These are phyloP conservation scores for Verticillium albo-atrum DNA, from an alignment of 2,329 filamentous ascomycete species.

Conservation along the genomic window DNA sequence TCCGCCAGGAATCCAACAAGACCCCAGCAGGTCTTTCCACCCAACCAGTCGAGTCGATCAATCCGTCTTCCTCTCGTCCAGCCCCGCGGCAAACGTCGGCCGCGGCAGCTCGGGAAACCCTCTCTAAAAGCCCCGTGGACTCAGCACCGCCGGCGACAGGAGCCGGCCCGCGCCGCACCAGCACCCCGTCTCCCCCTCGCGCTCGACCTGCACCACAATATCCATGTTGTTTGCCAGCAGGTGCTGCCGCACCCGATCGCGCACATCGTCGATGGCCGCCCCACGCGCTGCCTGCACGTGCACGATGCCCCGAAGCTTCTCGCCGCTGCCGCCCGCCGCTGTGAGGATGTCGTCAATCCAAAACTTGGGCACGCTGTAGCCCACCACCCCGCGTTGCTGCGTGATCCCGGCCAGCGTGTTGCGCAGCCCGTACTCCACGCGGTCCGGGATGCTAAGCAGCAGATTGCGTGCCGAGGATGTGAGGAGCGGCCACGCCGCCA, in stretches of 20 bases:
- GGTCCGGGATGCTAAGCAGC: constrained; percentile 77
- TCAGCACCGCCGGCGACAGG: constrained; percentile 18
- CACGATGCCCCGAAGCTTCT: constrained; percentile 73
- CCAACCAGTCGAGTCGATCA: not conserved
- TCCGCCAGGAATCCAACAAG: not conserved
- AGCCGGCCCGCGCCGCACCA: constrained; percentile 47
- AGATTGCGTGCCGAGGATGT: constrained; percentile 77
- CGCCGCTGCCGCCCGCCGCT: constrained; percentile 29
- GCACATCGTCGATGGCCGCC: constrained; percentile 76
- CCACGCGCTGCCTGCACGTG: constrained; percentile 73
- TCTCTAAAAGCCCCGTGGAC: constrained; percentile 29
- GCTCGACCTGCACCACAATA: constrained; percentile 81
- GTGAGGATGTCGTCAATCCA: constrained; percentile 73
- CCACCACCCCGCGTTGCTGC: constrained; percentile 76
- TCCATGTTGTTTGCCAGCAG: constrained; percentile 70
- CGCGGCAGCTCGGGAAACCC: not conserved
- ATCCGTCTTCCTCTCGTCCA: not conserved
- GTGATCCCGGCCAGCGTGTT: constrained; percentile 81
- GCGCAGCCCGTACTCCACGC: constrained; percentile 82
- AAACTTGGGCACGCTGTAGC: constrained; percentile 84
- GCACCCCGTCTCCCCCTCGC: constrained; percentile 67
- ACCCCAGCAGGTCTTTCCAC: not conserved
- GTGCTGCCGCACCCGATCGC: constrained; percentile 70
- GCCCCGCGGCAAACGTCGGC: not conserved
- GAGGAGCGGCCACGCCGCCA: constrained; percentile 86